These are phyloP conservation scores for Sedum album DNA, from an alignment of 164 flowering plant species.

Conservation along the genomic window DNA sequence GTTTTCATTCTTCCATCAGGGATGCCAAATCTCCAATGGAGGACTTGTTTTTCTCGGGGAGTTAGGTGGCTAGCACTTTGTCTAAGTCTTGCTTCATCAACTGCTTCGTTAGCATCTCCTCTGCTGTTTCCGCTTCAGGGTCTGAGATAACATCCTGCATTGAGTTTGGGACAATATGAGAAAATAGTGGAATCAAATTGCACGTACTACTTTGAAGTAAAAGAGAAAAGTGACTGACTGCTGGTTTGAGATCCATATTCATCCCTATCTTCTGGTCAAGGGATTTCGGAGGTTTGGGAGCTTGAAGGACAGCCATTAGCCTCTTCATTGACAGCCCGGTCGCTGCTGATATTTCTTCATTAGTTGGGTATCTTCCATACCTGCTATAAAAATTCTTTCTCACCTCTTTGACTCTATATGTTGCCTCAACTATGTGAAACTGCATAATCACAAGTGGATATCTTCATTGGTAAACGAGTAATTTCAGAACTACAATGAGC, in stretches of 20 bases:
- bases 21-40: slow-evolving; percentile 71
- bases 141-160: slow-evolving; percentile 67
- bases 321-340: slow-evolving; percentile 89
- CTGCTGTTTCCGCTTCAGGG: slow-evolving; percentile 72
- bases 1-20: slow-evolving; percentile 91
- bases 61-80: slow-evolving; percentile 62
- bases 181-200: background rate
- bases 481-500: background rate
- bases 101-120: slow-evolving; percentile 57
- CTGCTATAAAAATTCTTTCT: slow-evolving; percentile 52
- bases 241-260: slow-evolving; percentile 59
- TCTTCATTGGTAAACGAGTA: background rate
- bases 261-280: slow-evolving; percentile 80
- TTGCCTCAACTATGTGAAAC: slow-evolving; percentile 96
- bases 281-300: slow-evolving; percentile 84
- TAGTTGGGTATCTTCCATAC: slow-evolving; percentile 61
- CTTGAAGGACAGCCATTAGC: slow-evolving; percentile 45
- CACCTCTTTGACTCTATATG: slow-evolving; percentile 80
- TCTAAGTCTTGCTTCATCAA: slow-evolving; percentile 75
- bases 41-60: slow-evolving; percentile 64
- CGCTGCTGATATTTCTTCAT: slow-evolving; percentile 79
- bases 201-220: background rate
- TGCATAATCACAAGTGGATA: slow-evolving; percentile 21
- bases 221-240: slow-evolving; percentile 33
- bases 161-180: background rate